A percentile compares a stretch with the other conserved stretches of the same genome.
Conservation (phyloP, 495 filamentous ascomycete genomes). For the Staphylotrichum longicolle region DNA sequence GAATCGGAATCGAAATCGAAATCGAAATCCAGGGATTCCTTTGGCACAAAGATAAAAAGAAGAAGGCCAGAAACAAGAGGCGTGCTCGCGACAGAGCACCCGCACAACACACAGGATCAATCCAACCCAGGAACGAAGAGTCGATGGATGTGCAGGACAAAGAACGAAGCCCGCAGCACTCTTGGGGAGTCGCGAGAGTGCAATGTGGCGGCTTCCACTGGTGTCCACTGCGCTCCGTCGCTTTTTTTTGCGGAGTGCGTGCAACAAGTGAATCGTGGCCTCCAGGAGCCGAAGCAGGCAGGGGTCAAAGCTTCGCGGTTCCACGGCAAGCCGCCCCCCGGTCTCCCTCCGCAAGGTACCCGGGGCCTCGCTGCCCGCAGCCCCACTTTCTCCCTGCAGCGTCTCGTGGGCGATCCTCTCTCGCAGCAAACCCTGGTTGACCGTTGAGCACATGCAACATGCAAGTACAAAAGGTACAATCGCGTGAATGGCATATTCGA, state of each 20-base stretch:
- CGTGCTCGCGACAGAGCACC: slow-evolving; percentile 3
- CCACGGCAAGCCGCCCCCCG: not conserved
- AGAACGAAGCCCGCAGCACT: slow-evolving; percentile 10
- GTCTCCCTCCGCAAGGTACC: too few relatives aligned
- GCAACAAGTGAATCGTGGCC: slow-evolving; percentile 39
- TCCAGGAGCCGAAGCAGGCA: slow-evolving; percentile 28
- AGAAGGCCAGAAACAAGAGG: not conserved
- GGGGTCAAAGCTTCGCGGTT: slow-evolving; percentile 30
- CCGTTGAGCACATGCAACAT: too few relatives aligned
- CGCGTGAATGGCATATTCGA: too few relatives aligned
- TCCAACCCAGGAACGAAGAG: not conserved
- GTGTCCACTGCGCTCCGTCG: slow-evolving; percentile 4
- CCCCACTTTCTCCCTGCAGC: too few relatives aligned
- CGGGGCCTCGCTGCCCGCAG: too few relatives aligned
- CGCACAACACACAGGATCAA: slow-evolving; percentile 4
- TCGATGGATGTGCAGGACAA: slow-evolving; percentile 10
- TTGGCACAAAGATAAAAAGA: not conserved
- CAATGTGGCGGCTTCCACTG: slow-evolving; percentile 37
- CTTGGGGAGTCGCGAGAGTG: slow-evolving; percentile 13
- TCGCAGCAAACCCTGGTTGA: too few relatives aligned
- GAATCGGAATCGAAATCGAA: not conserved
- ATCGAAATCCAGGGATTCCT: not conserved
- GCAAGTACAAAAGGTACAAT: too few relatives aligned
- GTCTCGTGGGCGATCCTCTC: too few relatives aligned
- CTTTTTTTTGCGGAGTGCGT: slow-evolving; percentile 17